Evolutionary conservation across 2,329 filamentous ascomycete genomes (phyloP), one percentile per base, ranked within the genome.

Genomic region (Xylariales sp.): DNA sequence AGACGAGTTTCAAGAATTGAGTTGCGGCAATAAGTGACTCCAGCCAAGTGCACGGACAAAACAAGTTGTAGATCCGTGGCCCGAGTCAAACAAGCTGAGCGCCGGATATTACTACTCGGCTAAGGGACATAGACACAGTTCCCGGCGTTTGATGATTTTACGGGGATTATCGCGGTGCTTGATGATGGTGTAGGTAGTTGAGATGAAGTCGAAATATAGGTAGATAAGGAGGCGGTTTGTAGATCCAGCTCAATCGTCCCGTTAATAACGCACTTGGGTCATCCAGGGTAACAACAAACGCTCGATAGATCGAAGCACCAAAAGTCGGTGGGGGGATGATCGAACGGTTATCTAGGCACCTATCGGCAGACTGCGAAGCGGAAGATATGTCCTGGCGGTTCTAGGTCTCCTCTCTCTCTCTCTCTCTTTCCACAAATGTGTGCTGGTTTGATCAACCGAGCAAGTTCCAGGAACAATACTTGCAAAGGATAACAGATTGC

Each of bases 241-340:
- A n/a, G 1, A 41, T 58, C 18, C 41, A 60, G 36, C 59, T 59
- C 16, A n/a, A 36, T 36, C 8, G 52, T 45, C 32, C 5, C 46
- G 41, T 63, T 45, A 59, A 54, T 57, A 30, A 39, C 52, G 56
- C 57, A 62, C 28, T 48, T 48, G 23, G 12, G 5, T 49, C 34
- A 54, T 56, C 50, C 28, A 56, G 48, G 41, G 34, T 18, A 34
- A 5, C 12, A 28, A n/a, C 58, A 52, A 50, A 62, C 53, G 23
- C 59, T 61, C 28, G 18, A 48, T 53, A 23, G 30, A 18, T 41
- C 23, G 46, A 41, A 41, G 34, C 18, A 28, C 14, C 14, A 34
- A 36, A 50, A 45, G 48, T 34, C 12, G 61, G 62, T 62, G 64
- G 62, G 45, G 53, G 62, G 61, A 54, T 57, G 59, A 65, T 65